phyloP scores from a whole-genome alignment of 2,329 filamentous ascomycete genomes.

The Paramyrothecium sp. region DNA sequence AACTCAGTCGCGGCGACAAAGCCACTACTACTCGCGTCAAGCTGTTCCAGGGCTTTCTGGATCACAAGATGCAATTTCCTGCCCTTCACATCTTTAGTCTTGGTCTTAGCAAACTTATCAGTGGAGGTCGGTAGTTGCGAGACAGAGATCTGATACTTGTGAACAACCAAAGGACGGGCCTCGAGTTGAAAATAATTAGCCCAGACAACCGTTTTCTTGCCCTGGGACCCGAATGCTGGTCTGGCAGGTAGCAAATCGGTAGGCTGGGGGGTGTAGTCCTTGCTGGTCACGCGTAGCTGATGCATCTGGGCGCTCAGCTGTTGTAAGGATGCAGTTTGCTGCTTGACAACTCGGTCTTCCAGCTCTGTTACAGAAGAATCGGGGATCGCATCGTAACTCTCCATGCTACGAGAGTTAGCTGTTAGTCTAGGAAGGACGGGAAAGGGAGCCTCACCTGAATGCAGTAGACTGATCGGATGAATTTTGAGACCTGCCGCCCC shows the following conservation, averaged over 20 bases:
- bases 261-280: constrained; percentile 6
- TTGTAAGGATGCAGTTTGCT: constrained; percentile 22
- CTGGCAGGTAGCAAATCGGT: constrained; percentile 39
- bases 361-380: constrained; percentile 29
- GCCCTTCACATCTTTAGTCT: constrained; percentile 33
- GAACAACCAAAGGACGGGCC: constrained; percentile 33
- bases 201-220: constrained; percentile 44
- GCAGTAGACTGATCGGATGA: constrained; percentile 17
- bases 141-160: constrained; percentile 45
- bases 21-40: constrained; percentile 28
- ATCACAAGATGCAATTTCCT: constrained; percentile 43
- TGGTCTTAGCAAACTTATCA: constrained; percentile 7
- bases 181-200: constrained; percentile 52
- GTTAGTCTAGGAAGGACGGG: constrained; percentile 1
- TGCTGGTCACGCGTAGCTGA: constrained; percentile 26
- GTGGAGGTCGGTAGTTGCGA: constrained; percentile 15
- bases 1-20: constrained; percentile 45
- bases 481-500: constrained; percentile 5
- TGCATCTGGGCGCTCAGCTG: constrained; percentile 34
- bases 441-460: constrained; percentile 11
- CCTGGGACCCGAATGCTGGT: constrained; percentile 47
- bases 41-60: constrained; percentile 30
- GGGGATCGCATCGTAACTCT: constrained; percentile 13
- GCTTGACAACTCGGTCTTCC: constrained; percentile 37
- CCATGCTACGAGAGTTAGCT: constrained; percentile 16